Base-by-base conservation (phyloP, 441 rosid genomes). In the Raphanus hybrid region DNA sequence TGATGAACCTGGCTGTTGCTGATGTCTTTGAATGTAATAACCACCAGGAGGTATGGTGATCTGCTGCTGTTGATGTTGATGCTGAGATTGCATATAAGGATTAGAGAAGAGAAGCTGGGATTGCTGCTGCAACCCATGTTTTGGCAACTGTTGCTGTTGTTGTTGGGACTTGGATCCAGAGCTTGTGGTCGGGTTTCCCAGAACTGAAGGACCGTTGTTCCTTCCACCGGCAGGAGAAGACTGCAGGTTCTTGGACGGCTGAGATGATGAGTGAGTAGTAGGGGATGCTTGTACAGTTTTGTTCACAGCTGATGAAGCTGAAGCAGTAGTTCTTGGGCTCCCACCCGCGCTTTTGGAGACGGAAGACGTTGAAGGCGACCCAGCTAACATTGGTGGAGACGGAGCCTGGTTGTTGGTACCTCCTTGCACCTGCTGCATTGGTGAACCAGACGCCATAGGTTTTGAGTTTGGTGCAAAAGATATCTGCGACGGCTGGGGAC, bases 321-420 rank as follows among this genome's bases (percentile, higher is more conserved):
- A 78, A 66, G 82, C 77, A 2, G 90, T 84, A 62, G 97, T 89
- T 78, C 93, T 87, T 18, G 99, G 99, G 80, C 97, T 93, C 69
- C 96, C 99, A 39, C 97, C 90, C 0, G 95, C 85, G 71, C 94
- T 86, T 83, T 90, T 93, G 57, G 99, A 93, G 64, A 92, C 82
- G 0, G 98, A 89, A 9, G 97, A 90, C 9, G 94, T 50, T 50
- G 99, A 87, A 15, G 99, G 96, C 43, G 98, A 90, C 68, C 96
- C 92, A 63, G 86, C 92, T 55, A 85, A 76, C 86, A 87, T 69
- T 1, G 90, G 87, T 72, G 98, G 86, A 70, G 97, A 88, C 0
- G 85, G 83, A 8, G 90, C 85, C 76, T 85, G 97, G 68, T 77
- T 67, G 80, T 82, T 87, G 67, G 71, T 82, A 9, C 88, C 79